These are phyloP conservation scores for Candida pseudoglaebosa DNA, from an alignment of 805 yeast species.

Conservation along the genomic window DNA sequence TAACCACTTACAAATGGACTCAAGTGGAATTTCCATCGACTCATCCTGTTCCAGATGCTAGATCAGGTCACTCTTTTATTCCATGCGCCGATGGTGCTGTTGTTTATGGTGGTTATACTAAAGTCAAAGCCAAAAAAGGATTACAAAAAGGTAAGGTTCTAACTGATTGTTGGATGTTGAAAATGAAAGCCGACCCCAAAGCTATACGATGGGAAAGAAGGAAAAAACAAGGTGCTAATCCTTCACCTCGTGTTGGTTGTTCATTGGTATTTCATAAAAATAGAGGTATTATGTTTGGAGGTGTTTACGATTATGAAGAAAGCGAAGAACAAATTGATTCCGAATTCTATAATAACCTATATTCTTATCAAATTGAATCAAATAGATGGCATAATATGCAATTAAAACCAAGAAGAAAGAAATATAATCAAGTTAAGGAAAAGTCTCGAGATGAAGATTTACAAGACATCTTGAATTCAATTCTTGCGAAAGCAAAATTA, in stretches of 20 bases:
- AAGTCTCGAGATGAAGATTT: constrained; percentile 71
- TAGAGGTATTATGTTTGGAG: constrained; percentile 91
- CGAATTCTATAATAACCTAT: constrained; percentile 73
- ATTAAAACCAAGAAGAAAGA: constrained; percentile 60
- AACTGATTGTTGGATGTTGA: constrained; percentile 79
- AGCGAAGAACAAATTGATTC: constrained; percentile 90
- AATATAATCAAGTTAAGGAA: constrained; percentile 34
- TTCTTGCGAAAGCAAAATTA: constrained; percentile 69
- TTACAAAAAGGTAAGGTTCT: constrained; percentile 87
- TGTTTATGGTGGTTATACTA: constrained; percentile 90
- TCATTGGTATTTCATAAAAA: constrained; percentile 86
- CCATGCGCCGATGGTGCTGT: constrained; percentile 80
- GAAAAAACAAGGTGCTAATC: constrained; percentile 84
- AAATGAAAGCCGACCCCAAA: constrained; percentile 79
- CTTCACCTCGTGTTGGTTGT: constrained; percentile 93
- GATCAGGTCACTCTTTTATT: constrained; percentile 89
- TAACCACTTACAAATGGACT: constrained; percentile 84
- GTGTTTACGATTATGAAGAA: constrained; percentile 92
- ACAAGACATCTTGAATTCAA: constrained; percentile 73
- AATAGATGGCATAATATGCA: constrained; percentile 84
- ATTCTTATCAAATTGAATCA: constrained; percentile 77
- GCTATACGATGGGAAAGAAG: constrained; percentile 85
- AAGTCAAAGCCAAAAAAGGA: constrained; percentile 85
- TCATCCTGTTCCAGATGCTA: constrained; percentile 79
- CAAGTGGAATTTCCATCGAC: constrained; percentile 83